A percentile compares a stretch with the other conserved stretches of the same genome.
These are phyloP conservation scores for Codiaeum variegatum DNA, from an alignment of 441 rosid genomes.

Conservation along the genomic window DNA sequence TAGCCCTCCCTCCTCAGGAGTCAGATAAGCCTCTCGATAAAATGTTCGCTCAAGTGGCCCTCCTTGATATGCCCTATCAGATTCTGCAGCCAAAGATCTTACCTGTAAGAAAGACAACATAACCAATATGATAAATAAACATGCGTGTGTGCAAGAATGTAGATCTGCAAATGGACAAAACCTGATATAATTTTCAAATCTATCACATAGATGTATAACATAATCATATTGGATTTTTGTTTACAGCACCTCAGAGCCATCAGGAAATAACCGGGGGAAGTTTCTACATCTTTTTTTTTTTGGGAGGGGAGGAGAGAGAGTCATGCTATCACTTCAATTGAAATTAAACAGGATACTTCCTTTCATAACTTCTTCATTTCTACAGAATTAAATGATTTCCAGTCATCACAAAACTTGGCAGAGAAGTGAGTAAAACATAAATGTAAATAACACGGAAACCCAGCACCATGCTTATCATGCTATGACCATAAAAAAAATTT, in stretches of 20 bases:
- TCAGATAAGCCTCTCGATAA: constrained; percentile 67
- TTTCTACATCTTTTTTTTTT: background rate
- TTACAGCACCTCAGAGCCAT: background rate
- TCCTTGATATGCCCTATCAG: constrained; percentile 86
- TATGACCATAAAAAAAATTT: background rate
- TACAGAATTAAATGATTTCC: background rate
- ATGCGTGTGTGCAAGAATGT: background rate
- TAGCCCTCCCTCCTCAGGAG: constrained; percentile 47
- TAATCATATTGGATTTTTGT: background rate
- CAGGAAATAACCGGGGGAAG: background rate
- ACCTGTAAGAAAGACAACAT: constrained; percentile 46
- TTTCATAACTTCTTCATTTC: background rate
- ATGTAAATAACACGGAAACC: too few species aligned
- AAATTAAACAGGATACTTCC: background rate
- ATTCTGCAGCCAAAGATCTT: constrained; percentile 93
- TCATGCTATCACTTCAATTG: background rate
- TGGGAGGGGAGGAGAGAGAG: background rate
- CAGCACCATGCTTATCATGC: too few species aligned
- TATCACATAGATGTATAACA: background rate
- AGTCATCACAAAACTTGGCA: background rate
- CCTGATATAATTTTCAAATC: background rate
- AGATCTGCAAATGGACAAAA: background rate
- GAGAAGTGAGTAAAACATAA: background rate
- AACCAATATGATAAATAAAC: constrained; percentile 1
- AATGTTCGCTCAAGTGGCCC: constrained; percentile 75